Evolutionary conservation across 495 filamentous ascomycete species (phyloP).

Genomic region (Evansstolkia leycettana): DNA sequence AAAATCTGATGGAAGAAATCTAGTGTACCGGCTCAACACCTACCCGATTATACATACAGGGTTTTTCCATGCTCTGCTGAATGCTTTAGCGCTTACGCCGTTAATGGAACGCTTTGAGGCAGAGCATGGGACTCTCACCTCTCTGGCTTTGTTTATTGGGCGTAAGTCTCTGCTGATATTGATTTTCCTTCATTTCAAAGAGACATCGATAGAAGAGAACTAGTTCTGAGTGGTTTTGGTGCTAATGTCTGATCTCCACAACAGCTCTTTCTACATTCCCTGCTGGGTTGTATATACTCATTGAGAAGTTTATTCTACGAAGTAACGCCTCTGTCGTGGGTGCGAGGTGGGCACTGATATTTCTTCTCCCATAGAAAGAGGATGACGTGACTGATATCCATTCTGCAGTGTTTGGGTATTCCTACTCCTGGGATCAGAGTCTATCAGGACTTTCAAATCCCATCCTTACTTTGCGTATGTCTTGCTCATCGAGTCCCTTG

Average conservation of each 20-base stretch:
- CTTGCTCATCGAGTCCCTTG: not conserved
- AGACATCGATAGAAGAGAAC: no score
- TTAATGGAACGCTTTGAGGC: constrained; percentile 84
- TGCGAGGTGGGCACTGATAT: constrained; percentile 49
- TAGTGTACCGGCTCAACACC: constrained; percentile 89
- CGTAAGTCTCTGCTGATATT: constrained; percentile 47
- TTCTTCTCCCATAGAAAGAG: not conserved
- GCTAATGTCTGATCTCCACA: not conserved
- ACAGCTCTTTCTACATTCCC: constrained; percentile 72
- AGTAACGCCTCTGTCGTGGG: constrained; percentile 63
- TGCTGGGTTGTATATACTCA: constrained; percentile 53
- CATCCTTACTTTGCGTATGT: constrained; percentile 60
- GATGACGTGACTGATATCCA: constrained; percentile 3
- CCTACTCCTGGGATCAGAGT: constrained; percentile 69
- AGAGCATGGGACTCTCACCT: constrained; percentile 84
- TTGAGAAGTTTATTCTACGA: constrained; percentile 55
- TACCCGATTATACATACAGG: constrained; percentile 79
- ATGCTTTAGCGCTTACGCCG: constrained; percentile 66
- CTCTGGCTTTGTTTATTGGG: constrained; percentile 73
- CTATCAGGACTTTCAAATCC: constrained; percentile 62
- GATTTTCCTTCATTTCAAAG: no score
- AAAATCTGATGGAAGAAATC: not conserved
- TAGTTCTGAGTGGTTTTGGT: not conserved
- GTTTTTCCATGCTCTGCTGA: constrained; percentile 69
- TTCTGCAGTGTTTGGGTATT: constrained; percentile 73